Conservation (phyloP, 164 flowering plant species). For the Liriodendron chinense region DNA sequence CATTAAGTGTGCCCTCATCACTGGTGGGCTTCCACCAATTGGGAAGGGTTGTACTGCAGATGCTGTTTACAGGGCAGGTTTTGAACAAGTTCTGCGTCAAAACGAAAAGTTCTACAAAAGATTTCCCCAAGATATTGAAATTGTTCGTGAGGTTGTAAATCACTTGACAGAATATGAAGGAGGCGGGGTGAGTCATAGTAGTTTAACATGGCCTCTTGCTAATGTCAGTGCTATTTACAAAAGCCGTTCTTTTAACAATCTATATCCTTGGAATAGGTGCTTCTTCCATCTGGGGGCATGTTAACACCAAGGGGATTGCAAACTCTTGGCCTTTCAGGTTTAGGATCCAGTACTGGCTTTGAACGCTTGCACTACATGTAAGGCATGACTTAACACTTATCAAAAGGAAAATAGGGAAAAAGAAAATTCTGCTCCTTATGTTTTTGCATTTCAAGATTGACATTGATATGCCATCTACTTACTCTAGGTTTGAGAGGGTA, state of each 20-base stretch:
- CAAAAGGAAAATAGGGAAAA: background rate
- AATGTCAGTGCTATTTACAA: background rate
- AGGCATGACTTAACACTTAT: constrained; percentile 11
- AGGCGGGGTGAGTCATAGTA: constrained; percentile 62
- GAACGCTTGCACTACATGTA: constrained; percentile 96
- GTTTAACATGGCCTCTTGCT: constrained; percentile 6
- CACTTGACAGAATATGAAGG: constrained; percentile 71
- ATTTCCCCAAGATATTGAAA: constrained; percentile 83
- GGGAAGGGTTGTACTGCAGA: constrained; percentile 79
- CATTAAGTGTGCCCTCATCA: constrained; percentile 75
- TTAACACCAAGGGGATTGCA: constrained; percentile 87
- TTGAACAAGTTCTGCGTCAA: constrained; percentile 55
- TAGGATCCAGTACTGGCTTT: constrained; percentile 89
- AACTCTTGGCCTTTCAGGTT: constrained; percentile 70
- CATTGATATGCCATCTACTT: constrained; percentile 5
- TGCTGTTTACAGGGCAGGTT: constrained; percentile 61
- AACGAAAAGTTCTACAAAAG: constrained; percentile 89
- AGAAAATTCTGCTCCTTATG: background rate
- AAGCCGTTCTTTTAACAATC: background rate
- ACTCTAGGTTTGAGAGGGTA: constrained; percentile 81
- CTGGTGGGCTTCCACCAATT: constrained; percentile 94
- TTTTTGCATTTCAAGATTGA: constrained; percentile 4
- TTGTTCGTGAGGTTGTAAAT: constrained; percentile 72
- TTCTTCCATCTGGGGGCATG: constrained; percentile 88
- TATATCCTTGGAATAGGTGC: constrained; percentile 42